These are phyloP conservation scores for Yarrowia sp. DNA, from an alignment of 805 yeast genomes.

Conservation along the genomic window DNA sequence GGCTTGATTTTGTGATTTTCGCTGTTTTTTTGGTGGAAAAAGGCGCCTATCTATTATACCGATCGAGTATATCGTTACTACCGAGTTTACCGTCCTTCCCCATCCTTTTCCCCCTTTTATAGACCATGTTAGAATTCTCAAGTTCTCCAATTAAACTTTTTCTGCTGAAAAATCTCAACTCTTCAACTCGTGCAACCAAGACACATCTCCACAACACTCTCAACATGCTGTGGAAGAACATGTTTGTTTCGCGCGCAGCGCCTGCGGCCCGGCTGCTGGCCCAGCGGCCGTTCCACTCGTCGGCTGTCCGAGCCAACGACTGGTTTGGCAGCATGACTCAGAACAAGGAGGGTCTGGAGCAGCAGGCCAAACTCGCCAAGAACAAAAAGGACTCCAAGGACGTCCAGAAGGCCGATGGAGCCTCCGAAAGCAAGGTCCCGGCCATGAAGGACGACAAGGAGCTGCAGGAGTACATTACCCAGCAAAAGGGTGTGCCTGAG, in stretches of 20 bases:
- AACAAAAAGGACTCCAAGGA: background rate
- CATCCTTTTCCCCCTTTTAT: too few species aligned
- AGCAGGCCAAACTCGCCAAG: too few species aligned
- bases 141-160: too few species aligned
- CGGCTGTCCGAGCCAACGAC: background rate
- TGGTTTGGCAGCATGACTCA: slow-evolving; percentile 23
- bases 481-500: slow-evolving; percentile 1
- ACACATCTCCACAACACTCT: background rate
- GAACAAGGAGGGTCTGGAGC: slow-evolving; percentile 14
- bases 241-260: background rate
- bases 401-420: background rate
- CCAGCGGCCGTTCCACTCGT: background rate
- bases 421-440: background rate
- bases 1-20: too few species aligned
- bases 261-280: background rate
- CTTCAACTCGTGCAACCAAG: background rate
- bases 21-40: too few species aligned
- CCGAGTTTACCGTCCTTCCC: too few species aligned
- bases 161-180: background rate
- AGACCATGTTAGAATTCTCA: too few species aligned
- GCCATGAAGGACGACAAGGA: background rate
- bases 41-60: too few species aligned
- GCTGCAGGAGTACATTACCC: background rate
- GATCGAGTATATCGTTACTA: too few species aligned
- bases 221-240: background rate